Evolutionary conservation across 768 basidiomycete genomes (phyloP), one percentile per base, ranked within the genome.

Genomic region (Tubosaeta sp.): DNA sequence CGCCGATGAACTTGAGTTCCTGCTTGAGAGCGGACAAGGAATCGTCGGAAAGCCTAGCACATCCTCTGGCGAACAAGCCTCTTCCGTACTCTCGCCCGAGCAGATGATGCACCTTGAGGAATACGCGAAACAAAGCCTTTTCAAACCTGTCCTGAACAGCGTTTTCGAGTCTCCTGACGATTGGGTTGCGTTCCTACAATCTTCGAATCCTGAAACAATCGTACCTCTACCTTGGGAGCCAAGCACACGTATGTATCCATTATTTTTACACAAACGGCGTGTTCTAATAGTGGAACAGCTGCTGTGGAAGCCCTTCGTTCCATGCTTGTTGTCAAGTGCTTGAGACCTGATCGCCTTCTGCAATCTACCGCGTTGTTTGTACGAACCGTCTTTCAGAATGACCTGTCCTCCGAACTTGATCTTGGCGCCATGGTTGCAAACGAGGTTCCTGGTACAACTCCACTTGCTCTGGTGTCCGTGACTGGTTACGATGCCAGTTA

Each of bases 401-500:
- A 95, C 58, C 74, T 97, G n/a, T 78, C 88, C 14, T 78, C 91
- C 1, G 79, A 75, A 40, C 90, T 84, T 64, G 87, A 94, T 48
- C 80, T 99, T 24, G 77, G 79, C 18, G 67, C 70, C 9, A 86
- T 97, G 74, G 91, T 97, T 24, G 59, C 76, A 7, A 79, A 87
- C 60, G 93, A 98, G 64, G 80, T 94, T 29, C 77, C 80, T 4
- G 79, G 93, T 3, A 76, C 80, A 4, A 91, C 91, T 0, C 94
- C 96, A 1, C 73, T 98, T 22, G 90, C 93, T 4, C 74, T 99
- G 44, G 82, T 94, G 27, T 97, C 95, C 6, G 93, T 99, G 3
- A 84, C 91, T 3, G 96, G 96, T 14, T 95, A 96, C 63, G 96
- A 99, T 65, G 96, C 96, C n/a, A 95, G 94, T 68, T 98, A 94